Evolutionary conservation across 345 rosid species (phyloP).

Genomic region (Arabis hirsuta): DNA sequence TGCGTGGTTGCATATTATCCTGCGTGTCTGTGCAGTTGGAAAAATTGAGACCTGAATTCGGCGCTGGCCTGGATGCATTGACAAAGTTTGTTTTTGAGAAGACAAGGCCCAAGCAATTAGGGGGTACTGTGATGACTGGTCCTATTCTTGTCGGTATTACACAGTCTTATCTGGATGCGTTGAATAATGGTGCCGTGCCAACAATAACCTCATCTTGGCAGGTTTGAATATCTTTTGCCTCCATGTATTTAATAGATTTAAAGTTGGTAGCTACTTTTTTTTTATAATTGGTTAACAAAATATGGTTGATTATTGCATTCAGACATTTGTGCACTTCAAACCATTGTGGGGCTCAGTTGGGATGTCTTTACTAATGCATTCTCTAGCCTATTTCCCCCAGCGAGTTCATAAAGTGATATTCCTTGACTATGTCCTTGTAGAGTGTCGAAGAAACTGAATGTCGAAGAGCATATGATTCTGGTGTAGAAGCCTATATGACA

Average conservation of each 20-base stretch:
- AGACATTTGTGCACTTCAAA: conserved; percentile 3
- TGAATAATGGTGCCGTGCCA: conserved; percentile 98
- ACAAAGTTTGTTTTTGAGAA: conserved; percentile 97
- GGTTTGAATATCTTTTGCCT: conserved; percentile 55
- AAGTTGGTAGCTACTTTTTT: not conserved
- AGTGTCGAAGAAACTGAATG: conserved; percentile 99
- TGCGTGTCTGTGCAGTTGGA: conserved; percentile 59
- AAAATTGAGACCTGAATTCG: conserved; percentile 81
- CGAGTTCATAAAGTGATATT: not conserved
- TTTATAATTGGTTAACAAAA: not conserved
- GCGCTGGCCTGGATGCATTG: conserved; percentile 85
- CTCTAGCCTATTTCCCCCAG: not conserved
- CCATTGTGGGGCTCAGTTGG: not conserved
- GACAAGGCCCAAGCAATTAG: conserved; percentile 95
- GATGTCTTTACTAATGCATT: conserved; percentile 18
- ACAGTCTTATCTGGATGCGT: conserved; percentile 89
- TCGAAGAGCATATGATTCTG: conserved; percentile 86
- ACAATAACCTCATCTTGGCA: conserved; percentile 98
- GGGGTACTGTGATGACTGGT: conserved; percentile 89
- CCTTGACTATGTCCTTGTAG: conserved; percentile 48
- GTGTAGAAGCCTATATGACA: conserved; percentile 69
- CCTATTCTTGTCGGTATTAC: conserved; percentile 91
- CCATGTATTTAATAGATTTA: conserved; percentile 5
- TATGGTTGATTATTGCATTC: not conserved
- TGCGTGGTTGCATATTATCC: not conserved